These are phyloP conservation scores for Gossypium bickii DNA, from an alignment of 345 rosid genomes.

Conservation along the genomic window DNA sequence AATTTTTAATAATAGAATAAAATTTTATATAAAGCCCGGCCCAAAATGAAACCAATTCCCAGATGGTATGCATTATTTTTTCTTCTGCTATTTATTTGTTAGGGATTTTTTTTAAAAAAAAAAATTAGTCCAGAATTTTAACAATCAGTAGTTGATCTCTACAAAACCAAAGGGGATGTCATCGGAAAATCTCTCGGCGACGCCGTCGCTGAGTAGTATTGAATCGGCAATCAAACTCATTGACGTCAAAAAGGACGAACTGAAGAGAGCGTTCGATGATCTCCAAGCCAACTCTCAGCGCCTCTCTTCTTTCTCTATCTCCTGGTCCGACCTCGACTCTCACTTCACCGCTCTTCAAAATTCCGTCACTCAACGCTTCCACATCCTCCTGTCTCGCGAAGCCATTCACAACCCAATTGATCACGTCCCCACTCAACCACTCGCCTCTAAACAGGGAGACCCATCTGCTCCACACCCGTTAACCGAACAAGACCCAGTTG, in stretches of 20 bases:
- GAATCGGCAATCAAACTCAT: slow-evolving; percentile 49
- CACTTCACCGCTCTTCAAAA: slow-evolving; percentile 52
- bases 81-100: too few relatives aligned
- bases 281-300: slow-evolving; percentile 50
- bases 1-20: too few relatives aligned
- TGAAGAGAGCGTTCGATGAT: slow-evolving; percentile 61
- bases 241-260: slow-evolving; percentile 45
- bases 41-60: too few relatives aligned
- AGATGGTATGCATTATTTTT: too few relatives aligned
- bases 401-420: neutral
- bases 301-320: slow-evolving; percentile 42
- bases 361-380: slow-evolving; percentile 41
- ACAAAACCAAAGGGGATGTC: neutral
- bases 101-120: too few relatives aligned
- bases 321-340: slow-evolving; percentile 71
- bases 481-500: slow-evolving; percentile 10
- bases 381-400: slow-evolving; percentile 40
- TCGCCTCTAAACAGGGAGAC: neutral
- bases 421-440: neutral
- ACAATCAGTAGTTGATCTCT: too few relatives aligned
- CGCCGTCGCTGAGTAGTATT: slow-evolving; percentile 39
- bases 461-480: neutral
- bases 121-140: too few relatives aligned
- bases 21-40: too few relatives aligned
- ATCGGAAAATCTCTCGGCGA: slow-evolving; percentile 10